A percentile compares a stretch with the other conserved stretches of the same genome.
These are phyloP conservation scores for Trypanosomatidae sp. DNA, from an alignment of 208 protist species.

Conservation along the genomic window DNA sequence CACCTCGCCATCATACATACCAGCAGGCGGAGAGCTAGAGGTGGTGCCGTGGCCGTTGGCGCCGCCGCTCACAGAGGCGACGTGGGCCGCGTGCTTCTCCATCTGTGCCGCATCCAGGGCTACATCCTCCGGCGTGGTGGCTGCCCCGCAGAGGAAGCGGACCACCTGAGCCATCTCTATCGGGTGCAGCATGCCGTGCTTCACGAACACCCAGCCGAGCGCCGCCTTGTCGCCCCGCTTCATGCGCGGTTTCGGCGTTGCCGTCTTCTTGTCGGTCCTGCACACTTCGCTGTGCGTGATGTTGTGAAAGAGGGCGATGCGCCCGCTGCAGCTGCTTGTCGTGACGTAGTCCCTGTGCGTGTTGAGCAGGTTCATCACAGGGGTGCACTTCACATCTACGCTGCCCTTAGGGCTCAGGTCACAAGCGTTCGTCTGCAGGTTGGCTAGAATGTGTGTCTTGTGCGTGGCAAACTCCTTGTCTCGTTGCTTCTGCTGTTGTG, in stretches of 20 bases:
- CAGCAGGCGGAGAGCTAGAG: not conserved
- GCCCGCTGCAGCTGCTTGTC: constrained; percentile 89
- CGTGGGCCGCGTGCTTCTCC: constrained; percentile 19
- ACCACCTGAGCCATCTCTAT: constrained; percentile 64
- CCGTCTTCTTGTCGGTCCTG: constrained; percentile 3
- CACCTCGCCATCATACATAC: constrained; percentile 48
- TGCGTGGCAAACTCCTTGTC: constrained; percentile 73
- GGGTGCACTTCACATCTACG: constrained; percentile 77
- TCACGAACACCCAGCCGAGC: constrained; percentile 83
- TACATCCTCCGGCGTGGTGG: constrained; percentile 18
- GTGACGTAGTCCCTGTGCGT: constrained; percentile 78
- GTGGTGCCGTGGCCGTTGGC: not conserved
- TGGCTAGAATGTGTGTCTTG: constrained; percentile 63
- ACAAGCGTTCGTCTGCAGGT: constrained; percentile 63
- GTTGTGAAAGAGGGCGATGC: constrained; percentile 87
- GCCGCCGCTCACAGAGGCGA: constrained; percentile 6
- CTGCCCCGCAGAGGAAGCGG: constrained; percentile 48
- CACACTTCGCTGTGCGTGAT: constrained; percentile 8
- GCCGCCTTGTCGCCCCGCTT: constrained; percentile 72
- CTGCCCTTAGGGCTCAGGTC: constrained; percentile 75
- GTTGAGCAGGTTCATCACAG: constrained; percentile 77
- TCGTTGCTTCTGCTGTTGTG: constrained; percentile 41
- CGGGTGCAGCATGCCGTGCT: constrained; percentile 68
- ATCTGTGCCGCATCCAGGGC: constrained; percentile 29
- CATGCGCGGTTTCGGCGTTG: constrained; percentile 19